Evolutionary conservation across 2,329 filamentous ascomycete species (phyloP), one percentile per base, ranked within the genome.

Genomic region (Fusarium sp.): DNA sequence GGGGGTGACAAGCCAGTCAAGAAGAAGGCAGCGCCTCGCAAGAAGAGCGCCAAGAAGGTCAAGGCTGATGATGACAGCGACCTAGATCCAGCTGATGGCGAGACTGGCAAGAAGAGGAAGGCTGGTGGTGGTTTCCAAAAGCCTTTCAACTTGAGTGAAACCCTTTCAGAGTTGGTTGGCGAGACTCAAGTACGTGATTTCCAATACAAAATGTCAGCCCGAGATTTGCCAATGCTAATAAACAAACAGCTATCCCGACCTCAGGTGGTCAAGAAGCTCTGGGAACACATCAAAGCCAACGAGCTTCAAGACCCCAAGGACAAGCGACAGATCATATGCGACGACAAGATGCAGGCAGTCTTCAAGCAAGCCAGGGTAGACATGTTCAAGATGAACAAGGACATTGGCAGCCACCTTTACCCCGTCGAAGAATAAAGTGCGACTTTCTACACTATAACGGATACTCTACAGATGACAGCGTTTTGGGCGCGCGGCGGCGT

Each of bases 321-420:
- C 83, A 95, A 95, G 80, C 92, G 96, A 24, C 94, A 97, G 74
- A 99, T 99, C 70, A 85, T 89, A 29, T 99, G 96, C 82, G 96
- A 99, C 81, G 93, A 97, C 25, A 90, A 89, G 73, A 92, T 99
- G 91, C 90, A 93, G 66, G 92, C 92, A 9, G 92, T 99, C 10
- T 99, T 99, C 84, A 97, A 97, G 80, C 88, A 92, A 77, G 89
- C 94, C 76, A 92, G 89, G 76, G 92, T 99, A 52, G 94, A 98
- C 81, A 99, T 99, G 96, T 99, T 99, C 81, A 95, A 94, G 73
- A 98, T 99, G 95, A 98, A 97, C 85, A 98, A 98, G 85, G 89
- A 97, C 18, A 89, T 98, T 14, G 94, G 93, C 69, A 91, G 92
- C 78, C 95, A 98, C 77, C 85, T 98, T 42, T 98, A 97, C 78